phyloP scores from a whole-genome alignment of 768 basidiomycete genomes.

The Amanita molliuscula region DNA sequence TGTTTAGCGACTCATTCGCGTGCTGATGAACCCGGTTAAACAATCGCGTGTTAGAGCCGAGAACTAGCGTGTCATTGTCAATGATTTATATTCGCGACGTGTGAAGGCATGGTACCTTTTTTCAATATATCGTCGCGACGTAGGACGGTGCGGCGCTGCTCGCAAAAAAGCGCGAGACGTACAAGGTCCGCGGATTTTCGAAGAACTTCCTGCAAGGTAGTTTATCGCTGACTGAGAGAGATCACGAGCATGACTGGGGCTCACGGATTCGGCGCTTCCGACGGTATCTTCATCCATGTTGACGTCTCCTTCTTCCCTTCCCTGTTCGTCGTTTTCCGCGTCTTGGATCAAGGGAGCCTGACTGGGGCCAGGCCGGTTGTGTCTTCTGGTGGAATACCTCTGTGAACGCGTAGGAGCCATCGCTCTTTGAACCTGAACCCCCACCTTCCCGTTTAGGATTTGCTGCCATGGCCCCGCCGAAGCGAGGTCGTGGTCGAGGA shows the following conservation, averaged over 20 bases:
- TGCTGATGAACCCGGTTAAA: conserved; percentile 47
- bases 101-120: conserved; percentile 34
- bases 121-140: conserved; percentile 68
- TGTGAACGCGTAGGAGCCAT: conserved; percentile 6
- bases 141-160: conserved; percentile 49
- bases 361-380: conserved; percentile 4
- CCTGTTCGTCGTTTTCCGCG: background rate
- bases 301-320: conserved; percentile 1
- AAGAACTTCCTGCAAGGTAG: conserved; percentile 37
- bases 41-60: conserved; percentile 25
- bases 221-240: background rate
- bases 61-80: conserved; percentile 11
- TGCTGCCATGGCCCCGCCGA: no score
- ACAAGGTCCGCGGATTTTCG: conserved; percentile 57
- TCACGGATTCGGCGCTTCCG: background rate
- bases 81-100: background rate
- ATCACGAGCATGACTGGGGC: background rate
- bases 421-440: no score
- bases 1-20: conserved; percentile 49
- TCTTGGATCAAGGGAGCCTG: background rate
- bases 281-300: background rate
- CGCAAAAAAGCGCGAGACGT: conserved; percentile 62
- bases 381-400: background rate
- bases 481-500: no score
- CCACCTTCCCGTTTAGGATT: no score